Evolutionary conservation across 495 filamentous ascomycete genomes (phyloP), one percentile per base, ranked within the genome.

Genomic region (Aspergillus ellipticus): DNA sequence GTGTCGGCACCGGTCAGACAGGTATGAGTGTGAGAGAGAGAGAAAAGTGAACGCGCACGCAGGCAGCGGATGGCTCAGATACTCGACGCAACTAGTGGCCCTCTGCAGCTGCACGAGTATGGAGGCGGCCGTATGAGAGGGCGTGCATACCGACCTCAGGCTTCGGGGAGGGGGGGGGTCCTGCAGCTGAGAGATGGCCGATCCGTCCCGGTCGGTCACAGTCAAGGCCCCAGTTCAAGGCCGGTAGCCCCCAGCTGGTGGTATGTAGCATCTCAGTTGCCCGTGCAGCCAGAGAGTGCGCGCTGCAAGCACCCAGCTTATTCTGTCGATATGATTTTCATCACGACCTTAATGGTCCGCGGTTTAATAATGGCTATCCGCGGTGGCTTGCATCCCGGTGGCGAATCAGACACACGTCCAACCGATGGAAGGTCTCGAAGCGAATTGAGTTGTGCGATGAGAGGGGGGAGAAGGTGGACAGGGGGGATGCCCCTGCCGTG

Each of bases 371-470:
- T 48, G 10, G 28, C 22, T 48, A 24, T 48, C 45, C 24, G 45
- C 45, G 10, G 45, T 48, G 45, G 45, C 45, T 48, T 48, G 45
- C 35, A 39, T 13, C 11, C n/a, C 35, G n/a, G 35, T 48, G 45
- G 43, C 45, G 17, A 48, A 16, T 29, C 28, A 29, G 45, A 48
- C 45, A 48, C 28, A 2, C 9, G n/a, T 13, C 35, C 35, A 39
- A 39, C n/a, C 35, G 45, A 29, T 45, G 42, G 17, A 9, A 19
- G 7, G 22, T 7, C 15, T n/a, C n/a, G 13, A 11, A 48, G 5
- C 21, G 22, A 48, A 48, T 48, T 48, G 45, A 48, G 45, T 48
- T 48, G 45, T 9, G 45, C 45, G 28, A 48, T 29, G 24, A 21
- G 28, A n/a, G 43, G 26, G 43, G 16, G 22, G 2, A 15, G 35